A percentile compares a stretch with the other conserved stretches of the same genome.
phyloP scores from a whole-genome alignment of 352 stramenopile genomes.

The Aphanomyces invadans region DNA sequence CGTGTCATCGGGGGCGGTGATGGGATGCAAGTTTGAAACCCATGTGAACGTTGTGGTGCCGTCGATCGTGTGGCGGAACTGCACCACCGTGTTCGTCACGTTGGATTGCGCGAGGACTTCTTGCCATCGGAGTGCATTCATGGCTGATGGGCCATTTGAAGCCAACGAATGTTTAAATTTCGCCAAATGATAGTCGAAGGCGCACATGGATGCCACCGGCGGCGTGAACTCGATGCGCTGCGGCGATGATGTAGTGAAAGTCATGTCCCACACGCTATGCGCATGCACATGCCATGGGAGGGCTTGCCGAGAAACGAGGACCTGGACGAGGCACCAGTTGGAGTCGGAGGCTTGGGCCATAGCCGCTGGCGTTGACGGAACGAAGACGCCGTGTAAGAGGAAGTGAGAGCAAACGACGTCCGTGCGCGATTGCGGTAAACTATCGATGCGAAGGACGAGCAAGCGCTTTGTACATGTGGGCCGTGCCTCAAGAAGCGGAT shows the following conservation, averaged over 20 bases:
- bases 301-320: neutral
- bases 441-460: constrained; percentile 12
- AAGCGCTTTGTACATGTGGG: neutral
- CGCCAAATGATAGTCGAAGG: neutral
- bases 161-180: neutral
- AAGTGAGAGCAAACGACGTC: neutral
- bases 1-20: neutral
- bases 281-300: neutral
- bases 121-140: neutral
- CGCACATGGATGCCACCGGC: neutral
- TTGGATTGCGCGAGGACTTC: neutral
- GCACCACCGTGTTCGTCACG: neutral
- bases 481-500: too few species aligned
- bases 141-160: too few species aligned
- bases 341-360: neutral
- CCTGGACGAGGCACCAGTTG: neutral
- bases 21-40: neutral
- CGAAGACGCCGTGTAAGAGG: neutral
- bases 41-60: neutral
- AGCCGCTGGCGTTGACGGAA: neutral
- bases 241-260: neutral
- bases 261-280: neutral
- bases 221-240: neutral
- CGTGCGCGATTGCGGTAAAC: neutral
- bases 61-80: neutral